phyloP scores from a whole-genome alignment of 495 filamentous ascomycete species.

The Talaromyces thailandensis region DNA sequence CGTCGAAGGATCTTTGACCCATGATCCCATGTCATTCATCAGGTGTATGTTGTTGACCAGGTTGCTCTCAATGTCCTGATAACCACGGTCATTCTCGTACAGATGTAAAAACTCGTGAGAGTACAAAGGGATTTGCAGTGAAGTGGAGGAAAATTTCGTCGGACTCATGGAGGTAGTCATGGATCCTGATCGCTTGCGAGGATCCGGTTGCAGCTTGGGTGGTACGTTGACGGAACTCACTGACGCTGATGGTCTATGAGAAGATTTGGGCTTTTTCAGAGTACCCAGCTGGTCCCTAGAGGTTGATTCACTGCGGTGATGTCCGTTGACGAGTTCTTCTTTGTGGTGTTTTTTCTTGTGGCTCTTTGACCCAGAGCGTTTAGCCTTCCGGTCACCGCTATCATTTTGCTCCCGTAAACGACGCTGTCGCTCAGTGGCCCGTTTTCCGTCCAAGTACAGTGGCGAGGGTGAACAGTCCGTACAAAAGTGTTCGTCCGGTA shows the following conservation, averaged over 20 bases:
- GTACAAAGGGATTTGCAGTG: slow-evolving; percentile 39
- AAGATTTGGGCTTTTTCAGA: slow-evolving; percentile 66
- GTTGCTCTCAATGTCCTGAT: slow-evolving; percentile 44
- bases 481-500: slow-evolving; percentile 81
- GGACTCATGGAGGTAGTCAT: slow-evolving; percentile 38
- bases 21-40: slow-evolving; percentile 56
- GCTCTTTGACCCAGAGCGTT: slow-evolving; percentile 59
- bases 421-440: slow-evolving; percentile 60
- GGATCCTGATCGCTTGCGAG: slow-evolving; percentile 46
- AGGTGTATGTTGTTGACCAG: slow-evolving; percentile 61
- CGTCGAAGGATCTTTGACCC: slow-evolving; percentile 57
- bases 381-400: slow-evolving; percentile 51
- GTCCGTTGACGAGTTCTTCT: slow-evolving; percentile 28
- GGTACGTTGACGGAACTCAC: slow-evolving; percentile 46
- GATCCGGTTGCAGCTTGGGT: slow-evolving; percentile 24
- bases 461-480: slow-evolving; percentile 77
- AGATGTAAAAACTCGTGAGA: slow-evolving; percentile 63
- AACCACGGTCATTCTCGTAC: slow-evolving; percentile 48
- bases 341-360: slow-evolving; percentile 65
- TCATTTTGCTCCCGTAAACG: slow-evolving; percentile 53
- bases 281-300: slow-evolving; percentile 47
- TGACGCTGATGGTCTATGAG: slow-evolving; percentile 64
- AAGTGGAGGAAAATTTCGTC: slow-evolving; percentile 38
- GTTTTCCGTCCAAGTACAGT: slow-evolving; percentile 56
- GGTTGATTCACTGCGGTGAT: slow-evolving; percentile 40